Base-by-base conservation (phyloP, 345 rosid genomes). In the Pistacia integerrima region DNA sequence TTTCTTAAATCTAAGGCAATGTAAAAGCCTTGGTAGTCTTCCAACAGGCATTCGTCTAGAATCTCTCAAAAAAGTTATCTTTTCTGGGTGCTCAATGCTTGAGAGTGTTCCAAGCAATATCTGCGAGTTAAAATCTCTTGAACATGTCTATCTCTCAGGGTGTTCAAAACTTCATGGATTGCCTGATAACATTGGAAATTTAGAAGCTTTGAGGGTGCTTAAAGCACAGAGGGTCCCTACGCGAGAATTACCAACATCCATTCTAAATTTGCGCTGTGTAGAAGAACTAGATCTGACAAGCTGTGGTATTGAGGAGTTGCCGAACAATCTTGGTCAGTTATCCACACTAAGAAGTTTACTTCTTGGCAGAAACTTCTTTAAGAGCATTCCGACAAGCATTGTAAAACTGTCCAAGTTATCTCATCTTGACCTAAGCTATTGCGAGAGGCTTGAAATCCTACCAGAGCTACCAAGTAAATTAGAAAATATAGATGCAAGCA, bases 201-300 rank as follows among this genome's bases (percentile, higher is more conserved):
- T 84, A 81, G 46, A 46, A 74, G 71, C 82, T 74, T 76, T 84
- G 74, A 65, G 64, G 79, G 84, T 12, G n/a, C 46, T 41, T 41
- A 41, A 41, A 41, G 46, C 46, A 41, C 1, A 6, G 9, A 41
- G 8, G 46, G 46, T 41, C 10, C 6, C 6, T 7, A 6, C 1
- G 6, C 6, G 8, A 30, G 3, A 1, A 30, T 1, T 41, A 5
- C 46, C 46, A 41, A 6, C 9, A 7, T 41, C 46, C 58, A 12
- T 54, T 12, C 17, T 12, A 0, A 54, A 54, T 54, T 54, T 54
- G 17, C 4, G 18, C 10, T 54, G 17, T 54, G 4, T 54, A 8
- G 57, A 54, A 54, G 17, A 54, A 11, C 16, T 54, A 17, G 14
- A 67, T 46, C 30, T 68, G 48, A 73, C 78, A 6, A 10, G 59